Percentiles rank a stretch among this genome's conserved stretches.
Evolutionary conservation across 2,329 filamentous ascomycete genomes (phyloP).

Genomic region (Fusarium verticillioides): DNA sequence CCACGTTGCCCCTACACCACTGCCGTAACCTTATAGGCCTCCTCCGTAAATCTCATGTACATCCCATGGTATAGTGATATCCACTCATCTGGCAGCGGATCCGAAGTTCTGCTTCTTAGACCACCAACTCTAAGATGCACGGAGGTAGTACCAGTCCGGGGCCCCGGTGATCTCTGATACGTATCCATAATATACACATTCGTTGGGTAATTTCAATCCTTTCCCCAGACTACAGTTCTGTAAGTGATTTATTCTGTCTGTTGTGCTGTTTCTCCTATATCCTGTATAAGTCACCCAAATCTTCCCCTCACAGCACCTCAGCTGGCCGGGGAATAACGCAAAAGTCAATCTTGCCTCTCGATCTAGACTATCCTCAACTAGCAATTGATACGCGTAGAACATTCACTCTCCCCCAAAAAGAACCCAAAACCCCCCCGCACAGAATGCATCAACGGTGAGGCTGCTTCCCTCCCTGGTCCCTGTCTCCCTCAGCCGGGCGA

Average conservation of each 20-base stretch:
- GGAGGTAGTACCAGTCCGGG: constrained; percentile 22
- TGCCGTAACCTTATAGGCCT: not conserved
- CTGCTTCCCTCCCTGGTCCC: not conserved
- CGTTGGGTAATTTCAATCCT: not conserved
- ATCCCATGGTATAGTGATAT: not conserved
- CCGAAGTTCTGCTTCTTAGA: constrained; percentile 35
- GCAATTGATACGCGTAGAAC: not conserved
- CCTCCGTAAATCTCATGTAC: not conserved
- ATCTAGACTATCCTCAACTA: constrained; percentile 1
- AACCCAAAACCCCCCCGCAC: constrained; percentile 13
- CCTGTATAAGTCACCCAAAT: not conserved
- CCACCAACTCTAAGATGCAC: constrained; percentile 1
- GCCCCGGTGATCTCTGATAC: constrained; percentile 25
- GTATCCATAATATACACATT: not conserved
- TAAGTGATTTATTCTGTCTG: constrained; percentile 1
- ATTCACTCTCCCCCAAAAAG: not conserved
- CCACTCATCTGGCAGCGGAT: constrained; percentile 31
- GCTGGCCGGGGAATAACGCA: constrained; percentile 21
- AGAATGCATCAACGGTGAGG: constrained; percentile 28
- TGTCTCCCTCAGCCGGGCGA: constrained; percentile 36
- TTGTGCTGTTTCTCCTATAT: not conserved
- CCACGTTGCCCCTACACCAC: constrained; percentile 11
- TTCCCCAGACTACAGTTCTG: constrained; percentile 22
- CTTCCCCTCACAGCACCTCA: constrained; percentile 23
- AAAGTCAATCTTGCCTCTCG: constrained; percentile 5